Conservation (phyloP, 2,329 filamentous ascomycete species). For the Arthrobotrys musiformis region DNA sequence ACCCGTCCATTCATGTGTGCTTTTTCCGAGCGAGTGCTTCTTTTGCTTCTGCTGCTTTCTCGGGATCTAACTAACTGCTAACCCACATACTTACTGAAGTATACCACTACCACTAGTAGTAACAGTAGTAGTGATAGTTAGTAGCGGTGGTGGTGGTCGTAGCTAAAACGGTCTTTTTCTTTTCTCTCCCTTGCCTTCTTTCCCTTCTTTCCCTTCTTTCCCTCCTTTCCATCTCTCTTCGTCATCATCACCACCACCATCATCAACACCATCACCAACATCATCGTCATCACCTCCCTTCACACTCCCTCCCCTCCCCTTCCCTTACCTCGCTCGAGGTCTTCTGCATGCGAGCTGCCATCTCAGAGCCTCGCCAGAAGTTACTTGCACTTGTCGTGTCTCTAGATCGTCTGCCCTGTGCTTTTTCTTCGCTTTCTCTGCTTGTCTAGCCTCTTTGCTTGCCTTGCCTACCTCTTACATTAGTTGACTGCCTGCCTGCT, state of each 20-base stretch:
- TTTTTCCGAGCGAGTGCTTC: slow-evolving; percentile 51
- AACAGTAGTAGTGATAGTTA: no score
- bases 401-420: slow-evolving; percentile 12
- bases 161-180: slow-evolving; percentile 38
- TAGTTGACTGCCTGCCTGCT: neutral
- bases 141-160: no score
- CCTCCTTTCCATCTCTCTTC: slow-evolving; percentile 1
- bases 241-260: slow-evolving; percentile 27
- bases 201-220: neutral
- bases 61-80: slow-evolving; percentile 30
- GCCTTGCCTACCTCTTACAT: neutral
- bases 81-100: neutral
- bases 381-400: slow-evolving; percentile 8
- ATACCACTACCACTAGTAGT: neutral
- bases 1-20: slow-evolving; percentile 47
- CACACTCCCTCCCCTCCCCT: neutral
- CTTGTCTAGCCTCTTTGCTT: neutral
- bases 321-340: neutral
- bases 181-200: neutral
- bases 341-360: neutral
- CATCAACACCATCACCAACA: slow-evolving; percentile 22
- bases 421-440: neutral
- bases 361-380: slow-evolving; percentile 12
- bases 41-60: slow-evolving; percentile 5
- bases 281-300: neutral